Evolutionary conservation across 805 yeast species (phyloP).

Genomic region (Zygoascus biomembranicola): DNA sequence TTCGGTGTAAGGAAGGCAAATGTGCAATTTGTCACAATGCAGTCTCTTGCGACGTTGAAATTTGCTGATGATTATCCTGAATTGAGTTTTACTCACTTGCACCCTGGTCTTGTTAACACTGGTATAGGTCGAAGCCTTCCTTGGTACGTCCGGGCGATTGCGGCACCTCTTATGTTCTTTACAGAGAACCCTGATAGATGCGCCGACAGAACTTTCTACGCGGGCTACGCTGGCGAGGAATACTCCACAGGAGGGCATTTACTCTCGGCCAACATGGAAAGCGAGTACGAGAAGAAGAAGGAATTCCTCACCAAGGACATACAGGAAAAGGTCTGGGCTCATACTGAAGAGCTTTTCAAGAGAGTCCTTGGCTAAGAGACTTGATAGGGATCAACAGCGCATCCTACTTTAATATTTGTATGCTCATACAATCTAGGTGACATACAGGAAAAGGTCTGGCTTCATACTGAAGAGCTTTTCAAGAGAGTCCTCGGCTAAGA

Average conservation of each 20-base stretch:
- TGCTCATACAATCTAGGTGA: too few species aligned
- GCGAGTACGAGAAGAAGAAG: conserved; percentile 8
- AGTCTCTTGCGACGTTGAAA: conserved; percentile 14
- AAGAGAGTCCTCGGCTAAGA: not conserved
- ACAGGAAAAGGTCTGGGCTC: conserved; percentile 22
- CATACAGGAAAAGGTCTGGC: conserved; percentile 21
- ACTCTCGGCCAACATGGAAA: conserved; percentile 7
- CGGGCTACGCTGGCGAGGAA: conserved; percentile 10
- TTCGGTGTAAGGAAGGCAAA: conserved; percentile 11
- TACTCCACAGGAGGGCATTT: conserved; percentile 17
- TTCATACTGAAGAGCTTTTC: conserved; percentile 18
- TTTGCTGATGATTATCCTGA: conserved; percentile 2
- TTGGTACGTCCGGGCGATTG: conserved; percentile 2
- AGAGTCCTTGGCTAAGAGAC: not conserved
- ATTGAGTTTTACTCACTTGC: conserved; percentile 3
- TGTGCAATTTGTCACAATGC: conserved; percentile 14
- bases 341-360: conserved; percentile 17
- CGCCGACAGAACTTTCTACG: conserved; percentile 3
- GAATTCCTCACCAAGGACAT: conserved; percentile 10
- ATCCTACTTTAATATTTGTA: too few species aligned
- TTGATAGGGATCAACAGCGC: too few species aligned
- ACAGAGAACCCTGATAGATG: not conserved
- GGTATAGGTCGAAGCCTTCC: conserved; percentile 1
- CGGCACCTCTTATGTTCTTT: not conserved
- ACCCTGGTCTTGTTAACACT: conserved; percentile 3